Evolutionary conservation across 2,329 filamentous ascomycete species (phyloP).

Genomic region (Talaromyces sp.): DNA sequence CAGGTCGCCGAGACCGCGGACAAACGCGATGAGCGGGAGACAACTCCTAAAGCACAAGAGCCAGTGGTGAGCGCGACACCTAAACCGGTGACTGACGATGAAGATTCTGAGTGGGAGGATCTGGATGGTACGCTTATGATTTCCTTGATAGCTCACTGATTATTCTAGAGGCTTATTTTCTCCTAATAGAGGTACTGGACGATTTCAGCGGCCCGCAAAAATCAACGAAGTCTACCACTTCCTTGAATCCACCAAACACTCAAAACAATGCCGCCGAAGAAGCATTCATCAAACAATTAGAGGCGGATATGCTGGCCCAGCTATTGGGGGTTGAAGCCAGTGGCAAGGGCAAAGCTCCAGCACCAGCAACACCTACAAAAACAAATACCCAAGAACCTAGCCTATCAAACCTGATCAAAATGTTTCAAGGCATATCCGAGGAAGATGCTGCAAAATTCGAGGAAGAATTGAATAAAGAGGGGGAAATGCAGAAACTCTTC

Average conservation of each 20-base stretch:
- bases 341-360: constrained; percentile 30
- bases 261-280: constrained; percentile 29
- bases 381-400: not conserved
- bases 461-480: not conserved
- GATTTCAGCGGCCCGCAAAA: constrained; percentile 69
- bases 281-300: constrained; percentile 74
- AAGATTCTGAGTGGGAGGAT: constrained; percentile 93
- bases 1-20: not conserved
- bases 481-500: not conserved
- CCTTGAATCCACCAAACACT: constrained; percentile 19
- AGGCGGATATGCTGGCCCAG: constrained; percentile 73
- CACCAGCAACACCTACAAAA: not conserved
- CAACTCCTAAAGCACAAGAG: not conserved
- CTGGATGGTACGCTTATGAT: constrained; percentile 65
- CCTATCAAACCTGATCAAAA: constrained; percentile 2
- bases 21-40: constrained; percentile 6
- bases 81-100: constrained; percentile 53
- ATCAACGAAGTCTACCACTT: constrained; percentile 20
- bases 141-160: not conserved
- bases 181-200: constrained; percentile 70
- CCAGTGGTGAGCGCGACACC: constrained; percentile 11
- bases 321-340: constrained; percentile 61
- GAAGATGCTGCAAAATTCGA: not conserved
- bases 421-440: not conserved
- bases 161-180: not conserved